These are phyloP conservation scores for Trypanosoma scelopori DNA, from an alignment of 208 protist genomes.

Conservation along the genomic window DNA sequence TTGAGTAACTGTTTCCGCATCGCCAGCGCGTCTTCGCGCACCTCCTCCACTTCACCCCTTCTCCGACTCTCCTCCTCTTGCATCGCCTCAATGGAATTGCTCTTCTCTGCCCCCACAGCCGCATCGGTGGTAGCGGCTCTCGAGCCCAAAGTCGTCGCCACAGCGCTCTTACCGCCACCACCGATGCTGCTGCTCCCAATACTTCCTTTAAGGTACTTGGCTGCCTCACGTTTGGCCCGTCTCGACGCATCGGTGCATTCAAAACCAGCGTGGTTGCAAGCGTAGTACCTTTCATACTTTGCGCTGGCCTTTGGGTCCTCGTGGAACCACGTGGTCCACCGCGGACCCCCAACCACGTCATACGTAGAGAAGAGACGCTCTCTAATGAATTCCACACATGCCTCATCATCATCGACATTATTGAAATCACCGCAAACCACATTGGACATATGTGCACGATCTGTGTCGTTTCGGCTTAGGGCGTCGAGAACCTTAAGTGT, in stretches of 20 bases:
- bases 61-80: not conserved
- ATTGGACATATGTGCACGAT: conserved; percentile 57
- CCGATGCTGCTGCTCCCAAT: conserved; percentile 3
- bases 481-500: conserved; percentile 67
- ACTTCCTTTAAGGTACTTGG: conserved; percentile 32
- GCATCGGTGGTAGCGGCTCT: too few species aligned
- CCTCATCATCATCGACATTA: conserved; percentile 70
- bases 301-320: conserved; percentile 24
- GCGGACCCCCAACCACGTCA: conserved; percentile 74
- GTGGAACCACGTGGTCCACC: conserved; percentile 84
- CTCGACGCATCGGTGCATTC: conserved; percentile 32
- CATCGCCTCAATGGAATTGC: too few species aligned
- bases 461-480: conserved; percentile 53
- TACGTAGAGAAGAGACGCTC: conserved; percentile 77
- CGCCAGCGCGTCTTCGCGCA: conserved; percentile 35
- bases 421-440: conserved; percentile 83
- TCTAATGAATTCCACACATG: conserved; percentile 70
- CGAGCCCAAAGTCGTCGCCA: too few species aligned
- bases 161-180: not conserved
- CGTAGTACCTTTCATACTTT: conserved; percentile 43
- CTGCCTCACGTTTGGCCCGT: conserved; percentile 41
- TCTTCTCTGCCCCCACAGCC: too few species aligned
- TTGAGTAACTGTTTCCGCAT: conserved; percentile 32
- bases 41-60: not conserved
- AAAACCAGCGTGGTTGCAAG: conserved; percentile 42